phyloP scores from a whole-genome alignment of 768 basidiomycete genomes.

The Suillus bovinus region DNA sequence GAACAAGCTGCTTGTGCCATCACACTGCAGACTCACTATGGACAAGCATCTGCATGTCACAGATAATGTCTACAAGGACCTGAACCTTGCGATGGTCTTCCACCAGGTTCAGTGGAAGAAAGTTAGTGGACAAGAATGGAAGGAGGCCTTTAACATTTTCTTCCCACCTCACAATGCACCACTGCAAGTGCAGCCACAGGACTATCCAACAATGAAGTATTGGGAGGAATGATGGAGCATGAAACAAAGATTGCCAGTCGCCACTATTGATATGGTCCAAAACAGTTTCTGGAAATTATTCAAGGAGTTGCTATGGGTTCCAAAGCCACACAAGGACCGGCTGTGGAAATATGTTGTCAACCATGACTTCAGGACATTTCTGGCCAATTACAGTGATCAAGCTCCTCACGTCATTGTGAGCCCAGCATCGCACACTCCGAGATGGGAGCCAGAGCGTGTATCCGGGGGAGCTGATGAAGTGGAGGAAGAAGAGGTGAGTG shows the following conservation, averaged over 20 bases:
- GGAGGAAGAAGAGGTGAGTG: neutral
- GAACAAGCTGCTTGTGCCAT: neutral
- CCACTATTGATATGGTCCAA: neutral
- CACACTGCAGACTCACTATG: neutral
- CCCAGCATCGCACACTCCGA: neutral
- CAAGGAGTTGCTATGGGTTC: neutral
- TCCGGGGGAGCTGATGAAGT: too few species aligned
- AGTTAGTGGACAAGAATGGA: neutral
- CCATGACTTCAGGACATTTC: neutral
- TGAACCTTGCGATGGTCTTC: neutral
- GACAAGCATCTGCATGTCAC: neutral
- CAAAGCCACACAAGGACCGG: constrained; percentile 1
- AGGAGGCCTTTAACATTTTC: neutral
- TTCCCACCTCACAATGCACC: neutral
- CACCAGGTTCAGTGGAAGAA: neutral
- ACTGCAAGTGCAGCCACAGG: neutral
- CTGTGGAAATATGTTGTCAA: neutral
- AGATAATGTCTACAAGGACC: neutral
- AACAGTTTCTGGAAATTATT: neutral
- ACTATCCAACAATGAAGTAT: neutral
- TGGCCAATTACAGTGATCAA: neutral
- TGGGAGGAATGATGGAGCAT: neutral
- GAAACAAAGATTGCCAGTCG: neutral
- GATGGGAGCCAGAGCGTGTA: neutral
- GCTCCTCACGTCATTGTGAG: neutral